Conservation (phyloP, 305 asterid genomes). For the Euphrasia arctica region DNA sequence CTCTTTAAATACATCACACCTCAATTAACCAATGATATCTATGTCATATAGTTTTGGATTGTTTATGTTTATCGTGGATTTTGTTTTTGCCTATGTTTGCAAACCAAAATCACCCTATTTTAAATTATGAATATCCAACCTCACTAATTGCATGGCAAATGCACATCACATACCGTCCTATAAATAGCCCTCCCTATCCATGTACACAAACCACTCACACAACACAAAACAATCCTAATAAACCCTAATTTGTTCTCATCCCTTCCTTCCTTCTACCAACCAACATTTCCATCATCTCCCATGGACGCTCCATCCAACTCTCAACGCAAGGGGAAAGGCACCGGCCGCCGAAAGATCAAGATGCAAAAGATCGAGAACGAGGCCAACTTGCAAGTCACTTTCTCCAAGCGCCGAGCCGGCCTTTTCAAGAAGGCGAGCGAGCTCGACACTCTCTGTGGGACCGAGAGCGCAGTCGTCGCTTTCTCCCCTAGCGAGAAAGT, state of each 20-base stretch:
- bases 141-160: neutral
- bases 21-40: too few relatives aligned
- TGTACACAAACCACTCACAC: neutral
- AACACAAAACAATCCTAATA: neutral
- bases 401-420: slow-evolving; percentile 52
- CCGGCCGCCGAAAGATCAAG: slow-evolving; percentile 34
- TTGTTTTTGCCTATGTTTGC: too few relatives aligned
- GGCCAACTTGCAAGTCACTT: slow-evolving; percentile 44
- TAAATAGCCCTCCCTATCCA: too few relatives aligned
- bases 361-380: slow-evolving; percentile 37
- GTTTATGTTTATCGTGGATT: too few relatives aligned
- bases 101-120: too few relatives aligned
- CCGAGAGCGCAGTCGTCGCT: slow-evolving; percentile 41
- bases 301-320: neutral
- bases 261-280: neutral
- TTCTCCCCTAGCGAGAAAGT: slow-evolving; percentile 42
- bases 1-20: too few relatives aligned
- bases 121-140: too few relatives aligned
- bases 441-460: slow-evolving; percentile 43
- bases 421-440: slow-evolving; percentile 54
- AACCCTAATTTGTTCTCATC: too few relatives aligned
- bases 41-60: too few relatives aligned
- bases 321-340: slow-evolving; percentile 22
- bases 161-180: too few relatives aligned
- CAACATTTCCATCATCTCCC: neutral